These are phyloP conservation scores for Diaporthe eres DNA, from an alignment of 2,329 filamentous ascomycete species.

Conservation along the genomic window DNA sequence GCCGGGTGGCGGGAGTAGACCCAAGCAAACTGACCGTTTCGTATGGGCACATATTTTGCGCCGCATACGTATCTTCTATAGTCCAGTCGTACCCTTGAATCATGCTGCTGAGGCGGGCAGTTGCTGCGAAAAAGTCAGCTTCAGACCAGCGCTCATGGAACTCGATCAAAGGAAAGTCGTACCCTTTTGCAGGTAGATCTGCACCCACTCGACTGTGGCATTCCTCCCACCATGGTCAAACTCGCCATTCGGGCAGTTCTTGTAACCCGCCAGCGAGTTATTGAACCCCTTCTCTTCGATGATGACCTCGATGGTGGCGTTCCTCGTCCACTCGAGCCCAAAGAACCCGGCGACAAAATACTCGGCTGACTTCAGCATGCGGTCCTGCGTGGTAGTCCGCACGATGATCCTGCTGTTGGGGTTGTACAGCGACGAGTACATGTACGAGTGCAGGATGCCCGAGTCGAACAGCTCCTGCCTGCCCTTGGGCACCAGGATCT, in stretches of 20 bases:
- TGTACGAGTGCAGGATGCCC: conserved; percentile 77
- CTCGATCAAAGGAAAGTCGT: conserved; percentile 41
- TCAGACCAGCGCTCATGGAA: not conserved
- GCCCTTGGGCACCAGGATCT: conserved; percentile 79
- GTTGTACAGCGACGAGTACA: conserved; percentile 80
- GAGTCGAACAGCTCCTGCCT: conserved; percentile 81
- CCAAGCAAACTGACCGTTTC: conserved; percentile 66
- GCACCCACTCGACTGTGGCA: conserved; percentile 71
- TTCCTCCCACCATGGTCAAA: conserved; percentile 65
- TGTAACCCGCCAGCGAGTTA: conserved; percentile 78
- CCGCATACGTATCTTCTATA: conserved; percentile 73
- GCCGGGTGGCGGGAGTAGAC: not conserved
- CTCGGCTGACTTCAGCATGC: conserved; percentile 83
- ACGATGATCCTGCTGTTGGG: conserved; percentile 80
- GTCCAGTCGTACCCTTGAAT: conserved; percentile 75
- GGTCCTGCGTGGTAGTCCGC: conserved; percentile 81
- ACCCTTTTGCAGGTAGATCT: conserved; percentile 75
- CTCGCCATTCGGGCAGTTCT: conserved; percentile 75
- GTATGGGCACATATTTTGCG: conserved; percentile 81
- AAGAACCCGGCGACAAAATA: conserved; percentile 87
- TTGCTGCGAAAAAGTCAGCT: conserved; percentile 57
- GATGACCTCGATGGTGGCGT: conserved; percentile 79
- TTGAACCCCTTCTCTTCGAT: conserved; percentile 77
- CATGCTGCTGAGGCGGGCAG: conserved; percentile 69
- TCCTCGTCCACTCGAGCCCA: conserved; percentile 79